A percentile compares a stretch with the other conserved stretches of the same genome.
Conservation (phyloP, 805 yeast species). For the Sungouiella blattae region DNA sequence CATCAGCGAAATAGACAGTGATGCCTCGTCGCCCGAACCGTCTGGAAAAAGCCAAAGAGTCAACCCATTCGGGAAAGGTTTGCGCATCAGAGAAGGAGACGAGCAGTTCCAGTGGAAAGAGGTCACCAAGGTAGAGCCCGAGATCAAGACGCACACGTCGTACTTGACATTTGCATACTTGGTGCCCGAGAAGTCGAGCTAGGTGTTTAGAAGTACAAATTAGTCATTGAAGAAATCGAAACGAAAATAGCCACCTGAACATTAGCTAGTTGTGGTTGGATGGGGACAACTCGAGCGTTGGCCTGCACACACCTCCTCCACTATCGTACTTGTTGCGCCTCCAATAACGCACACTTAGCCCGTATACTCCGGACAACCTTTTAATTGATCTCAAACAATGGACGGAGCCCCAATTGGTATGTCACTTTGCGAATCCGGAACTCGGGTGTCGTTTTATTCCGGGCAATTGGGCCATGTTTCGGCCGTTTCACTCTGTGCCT, state of each 20-base stretch:
- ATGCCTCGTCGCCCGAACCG: constrained; percentile 8
- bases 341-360: too few species aligned
- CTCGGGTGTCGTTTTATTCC: too few species aligned
- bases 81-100: constrained; percentile 85
- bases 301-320: constrained; percentile 4
- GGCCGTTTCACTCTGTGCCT: background rate
- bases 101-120: constrained; percentile 72
- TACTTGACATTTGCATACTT: constrained; percentile 84
- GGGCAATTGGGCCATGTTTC: too few species aligned
- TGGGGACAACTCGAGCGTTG: too few species aligned
- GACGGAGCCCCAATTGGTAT: constrained; percentile 19
- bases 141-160: constrained; percentile 90
- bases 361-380: background rate
- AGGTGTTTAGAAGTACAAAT: too few species aligned
- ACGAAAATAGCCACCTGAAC: too few species aligned
- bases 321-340: constrained; percentile 13
- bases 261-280: too few species aligned
- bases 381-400: constrained; percentile 6
- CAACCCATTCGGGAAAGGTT: constrained; percentile 93
- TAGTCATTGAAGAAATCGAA: too few species aligned
- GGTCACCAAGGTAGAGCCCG: constrained; percentile 80
- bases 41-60: constrained; percentile 24
- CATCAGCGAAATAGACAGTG: constrained; percentile 13
- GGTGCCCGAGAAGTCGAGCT: constrained; percentile 15
- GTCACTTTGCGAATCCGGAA: too few species aligned